Conservation (phyloP, 768 basidiomycete species). For the Panaeolus papilionaceus region DNA sequence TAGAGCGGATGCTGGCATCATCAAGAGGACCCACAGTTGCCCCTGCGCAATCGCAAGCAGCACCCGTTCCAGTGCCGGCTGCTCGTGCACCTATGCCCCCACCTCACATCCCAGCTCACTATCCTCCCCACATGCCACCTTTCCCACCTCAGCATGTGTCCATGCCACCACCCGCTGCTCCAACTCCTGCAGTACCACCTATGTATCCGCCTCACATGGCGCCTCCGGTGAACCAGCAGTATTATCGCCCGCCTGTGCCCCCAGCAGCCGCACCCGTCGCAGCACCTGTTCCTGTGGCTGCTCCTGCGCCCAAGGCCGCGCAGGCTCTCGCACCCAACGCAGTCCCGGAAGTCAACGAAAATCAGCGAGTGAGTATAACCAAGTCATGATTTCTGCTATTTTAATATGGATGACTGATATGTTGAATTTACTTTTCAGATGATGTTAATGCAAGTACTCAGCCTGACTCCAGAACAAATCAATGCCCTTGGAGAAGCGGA, state of each 20-base stretch:
- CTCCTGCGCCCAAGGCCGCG: conserved; percentile 33
- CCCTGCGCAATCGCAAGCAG: conserved; percentile 25
- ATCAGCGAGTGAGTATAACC: conserved; percentile 47
- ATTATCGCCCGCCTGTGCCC: conserved; percentile 41
- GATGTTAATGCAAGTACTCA: conserved; percentile 88
- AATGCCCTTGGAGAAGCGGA: conserved; percentile 80
- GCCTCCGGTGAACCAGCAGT: conserved; percentile 38
- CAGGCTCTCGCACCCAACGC: conserved; percentile 34
- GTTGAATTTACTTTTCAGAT: conserved; percentile 48
- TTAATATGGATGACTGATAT: conserved; percentile 15
- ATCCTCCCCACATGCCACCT: conserved; percentile 37
- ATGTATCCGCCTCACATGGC: conserved; percentile 30
- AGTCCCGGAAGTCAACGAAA: conserved; percentile 52
- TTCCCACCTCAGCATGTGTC: conserved; percentile 36
- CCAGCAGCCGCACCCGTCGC: conserved; percentile 36
- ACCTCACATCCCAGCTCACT: conserved; percentile 42
- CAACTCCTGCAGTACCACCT: conserved; percentile 34
- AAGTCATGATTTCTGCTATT: conserved; percentile 12
- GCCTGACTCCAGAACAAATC: conserved; percentile 83
- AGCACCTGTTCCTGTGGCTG: conserved; percentile 33
- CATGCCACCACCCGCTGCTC: conserved; percentile 34
- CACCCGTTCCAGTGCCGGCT: conserved; percentile 27
- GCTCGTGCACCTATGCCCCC: conserved; percentile 36
- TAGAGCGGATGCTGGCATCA: conserved; percentile 70
- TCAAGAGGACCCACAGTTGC: conserved; percentile 33